A percentile compares a stretch with the other conserved stretches of the same genome.
These are phyloP conservation scores for Vaccinium macrocarpon DNA, from an alignment of 148 eudicot genomes.

Conservation along the genomic window DNA sequence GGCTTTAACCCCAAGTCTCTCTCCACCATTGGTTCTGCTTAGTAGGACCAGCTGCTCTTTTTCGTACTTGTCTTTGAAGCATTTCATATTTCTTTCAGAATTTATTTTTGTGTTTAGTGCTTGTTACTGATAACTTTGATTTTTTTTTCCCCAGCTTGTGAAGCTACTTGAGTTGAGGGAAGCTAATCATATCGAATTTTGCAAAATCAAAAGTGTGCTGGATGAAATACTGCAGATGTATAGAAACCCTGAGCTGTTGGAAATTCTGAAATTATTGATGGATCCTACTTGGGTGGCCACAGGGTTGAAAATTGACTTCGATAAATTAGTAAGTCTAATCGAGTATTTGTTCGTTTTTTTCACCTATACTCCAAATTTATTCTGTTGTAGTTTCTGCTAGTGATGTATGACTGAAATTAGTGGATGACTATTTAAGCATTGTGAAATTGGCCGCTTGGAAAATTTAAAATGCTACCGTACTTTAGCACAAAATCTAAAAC, in stretches of 20 bases:
- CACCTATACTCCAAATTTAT: background rate
- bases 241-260: conserved; percentile 57
- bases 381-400: background rate
- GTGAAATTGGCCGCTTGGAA: background rate
- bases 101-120: background rate
- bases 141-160: conserved; percentile 64
- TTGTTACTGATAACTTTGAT: background rate
- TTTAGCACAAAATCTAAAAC: background rate
- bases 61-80: background rate
- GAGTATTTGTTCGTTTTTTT: background rate
- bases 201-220: conserved; percentile 79
- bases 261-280: conserved; percentile 70
- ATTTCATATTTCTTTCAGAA: background rate
- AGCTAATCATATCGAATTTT: conserved; percentile 93
- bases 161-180: conserved; percentile 96
- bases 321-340: conserved; percentile 59
- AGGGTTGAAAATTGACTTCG: conserved; percentile 78
- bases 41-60: background rate
- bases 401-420: background rate
- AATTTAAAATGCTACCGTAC: background rate
- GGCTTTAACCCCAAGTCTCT: background rate
- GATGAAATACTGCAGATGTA: conserved; percentile 73
- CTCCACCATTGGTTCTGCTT: background rate
- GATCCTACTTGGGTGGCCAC: conserved; percentile 94
- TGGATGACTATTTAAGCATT: background rate